A percentile compares a stretch with the other conserved stretches of the same genome.
These are phyloP conservation scores for Colletotrichum sp. DNA, from an alignment of 2,329 filamentous ascomycete species.

Conservation along the genomic window DNA sequence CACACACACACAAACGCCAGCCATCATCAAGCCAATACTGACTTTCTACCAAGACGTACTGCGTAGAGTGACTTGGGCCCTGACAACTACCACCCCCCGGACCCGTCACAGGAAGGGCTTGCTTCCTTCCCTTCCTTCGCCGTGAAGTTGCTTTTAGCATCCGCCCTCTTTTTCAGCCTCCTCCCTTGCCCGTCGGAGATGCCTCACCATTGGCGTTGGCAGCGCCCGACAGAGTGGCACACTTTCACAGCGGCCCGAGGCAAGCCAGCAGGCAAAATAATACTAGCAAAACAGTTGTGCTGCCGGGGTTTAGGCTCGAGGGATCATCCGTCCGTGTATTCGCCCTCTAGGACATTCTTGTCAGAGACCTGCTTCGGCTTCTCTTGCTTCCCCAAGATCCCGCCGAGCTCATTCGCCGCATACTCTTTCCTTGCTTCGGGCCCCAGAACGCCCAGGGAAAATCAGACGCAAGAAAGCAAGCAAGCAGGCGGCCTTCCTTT, in stretches of 20 bases:
- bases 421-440: neutral
- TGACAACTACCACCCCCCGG: neutral
- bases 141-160: neutral
- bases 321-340: conserved; percentile 25
- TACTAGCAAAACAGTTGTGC: neutral
- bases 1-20: neutral
- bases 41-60: neutral
- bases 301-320: neutral
- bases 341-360: conserved; percentile 32
- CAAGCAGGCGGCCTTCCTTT: neutral
- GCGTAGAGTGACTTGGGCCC: neutral
- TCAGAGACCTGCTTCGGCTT: conserved; percentile 44
- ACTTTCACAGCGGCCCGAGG: neutral
- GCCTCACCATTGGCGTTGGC: neutral
- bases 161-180: neutral
- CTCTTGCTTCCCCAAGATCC: conserved; percentile 29
- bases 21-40: neutral
- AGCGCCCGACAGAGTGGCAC: neutral
- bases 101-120: neutral
- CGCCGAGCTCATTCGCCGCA: neutral
- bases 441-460: neutral
- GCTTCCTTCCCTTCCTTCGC: neutral
- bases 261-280: neutral
- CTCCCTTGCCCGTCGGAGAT: neutral
- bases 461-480: neutral